Evolutionary conservation across 1,284 basidiomycete genomes (phyloP), one percentile per base, ranked within the genome.

Genomic region (Ustilago cynodontis): DNA sequence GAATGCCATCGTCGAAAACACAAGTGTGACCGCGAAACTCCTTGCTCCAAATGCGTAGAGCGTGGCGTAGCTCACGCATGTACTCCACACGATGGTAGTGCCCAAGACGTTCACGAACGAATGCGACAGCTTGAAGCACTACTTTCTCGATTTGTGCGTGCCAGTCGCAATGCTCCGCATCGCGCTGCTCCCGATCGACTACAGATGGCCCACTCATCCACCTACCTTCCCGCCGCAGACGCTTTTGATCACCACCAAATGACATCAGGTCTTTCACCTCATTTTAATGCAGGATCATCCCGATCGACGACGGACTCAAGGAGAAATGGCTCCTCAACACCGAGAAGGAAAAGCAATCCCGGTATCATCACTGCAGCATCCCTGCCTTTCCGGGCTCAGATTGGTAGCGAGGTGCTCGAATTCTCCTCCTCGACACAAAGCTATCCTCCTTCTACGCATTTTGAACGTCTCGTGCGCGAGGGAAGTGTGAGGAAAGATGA

Each of bases 1-100:
- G 71, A 74, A 33, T 74, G 71, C 14, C 71, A 74, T 24, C 56
- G 71, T 41, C 60, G 71, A 35, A 74, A 74, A 18, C 66, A 70
- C 60, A 71, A 71, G 39, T 71, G 71, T 51, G 55, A 75, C 31
- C 66, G 71, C n/a, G 39, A 75, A 24, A 68, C 58, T 14, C 71
- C 63, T 2, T 75, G 71, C 33, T 53, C 33, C 24, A 64, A 65
- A n/a, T 75, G 71, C 35, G 28, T 65, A 43, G 67, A 67, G 47
- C 56, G 71, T 8, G 66, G 66, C 10, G 63, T 71, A 1, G 61
- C 71, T 13, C 31, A 49, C 9, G 22, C 53, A 0, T 75, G 71
- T 55, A 37, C 33, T 4, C 65, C 71, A 3, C 56, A 52, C 37
- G 69, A 65, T 37, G 69, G 59, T 16, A 51, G 35, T 28, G 59